Evolutionary conservation across 306 rosid species (phyloP), one percentile per base, ranked within the genome.

Genomic region (Castanopsis chinensis): DNA sequence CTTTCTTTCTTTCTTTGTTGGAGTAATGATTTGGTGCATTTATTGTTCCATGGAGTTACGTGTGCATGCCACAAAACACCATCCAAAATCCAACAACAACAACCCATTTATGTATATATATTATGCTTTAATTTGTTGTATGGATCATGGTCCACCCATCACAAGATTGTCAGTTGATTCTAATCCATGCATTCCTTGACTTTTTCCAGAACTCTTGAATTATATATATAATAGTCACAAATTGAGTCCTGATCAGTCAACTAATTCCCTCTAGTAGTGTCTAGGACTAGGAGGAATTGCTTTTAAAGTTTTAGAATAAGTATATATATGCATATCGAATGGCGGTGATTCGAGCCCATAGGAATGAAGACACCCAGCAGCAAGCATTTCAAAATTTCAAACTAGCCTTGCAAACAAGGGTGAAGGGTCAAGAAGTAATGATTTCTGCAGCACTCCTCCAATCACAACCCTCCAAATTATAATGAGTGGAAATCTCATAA

Each of bases 21-120:
- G 74, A 71, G 92, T 74, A 84, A 87, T 88, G 82, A 92, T 88
- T 88, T 83, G 71, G 73, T 88, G 86, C 90, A 87, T 85, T 88
- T 32, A 88, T 55, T 75, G 88, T 75, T 53, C 25, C 56, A 64
- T 74, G 89, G 88, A 75, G 75, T 83, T 83, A 58, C 69, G 86
- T 83, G 91, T 79, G 88, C 83, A 82, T 77, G 84, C 86, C 72
- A 57, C 76, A 77, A 77, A 51, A 68, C 27, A 25, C 27, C 25
- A 23, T 0, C 25, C n/a, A n/a, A n/a, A n/a, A n/a, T n/a, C 27
- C 27, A 25, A 25, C 27, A 25, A 25, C 27, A 25, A 25, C 27
- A 25, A 25, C 27, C 1, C 27, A 25, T 25, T 25, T 25, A 25
- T 25, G 1, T 25, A 25, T 25, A 25, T 25, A 25, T 25, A 25